Evolutionary conservation across 148 eudicot species (phyloP).

Genomic region (Polygonum maritimum): DNA sequence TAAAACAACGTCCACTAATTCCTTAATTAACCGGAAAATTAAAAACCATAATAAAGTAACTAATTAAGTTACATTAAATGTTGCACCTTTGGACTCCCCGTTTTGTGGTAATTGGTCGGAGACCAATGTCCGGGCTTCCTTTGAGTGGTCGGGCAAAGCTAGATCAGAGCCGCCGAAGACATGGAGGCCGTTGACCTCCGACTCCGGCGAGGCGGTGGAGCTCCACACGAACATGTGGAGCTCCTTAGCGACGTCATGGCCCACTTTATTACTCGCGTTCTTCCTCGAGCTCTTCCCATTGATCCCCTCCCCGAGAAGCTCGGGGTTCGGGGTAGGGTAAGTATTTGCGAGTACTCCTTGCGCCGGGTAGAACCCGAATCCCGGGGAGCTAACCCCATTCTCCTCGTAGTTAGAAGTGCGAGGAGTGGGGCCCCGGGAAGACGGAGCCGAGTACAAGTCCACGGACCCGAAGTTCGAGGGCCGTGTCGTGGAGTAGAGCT

Average conservation of each 20-base stretch:
- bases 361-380: slow-evolving; percentile 52
- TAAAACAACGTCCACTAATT: not conserved
- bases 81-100: slow-evolving; percentile 70
- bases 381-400: slow-evolving; percentile 43
- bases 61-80: not conserved
- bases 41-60: not conserved
- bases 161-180: slow-evolving; percentile 58
- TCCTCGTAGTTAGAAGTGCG: slow-evolving; percentile 78
- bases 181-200: slow-evolving; percentile 74
- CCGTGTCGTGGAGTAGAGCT: slow-evolving; percentile 71
- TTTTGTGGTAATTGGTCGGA: slow-evolving; percentile 48
- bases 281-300: slow-evolving; percentile 9
- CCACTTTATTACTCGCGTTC: slow-evolving; percentile 6
- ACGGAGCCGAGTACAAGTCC: slow-evolving; percentile 62
- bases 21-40: not conserved
- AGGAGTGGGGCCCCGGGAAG: slow-evolving; percentile 72
- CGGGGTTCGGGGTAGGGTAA: slow-evolving; percentile 52
- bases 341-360: slow-evolving; percentile 14
- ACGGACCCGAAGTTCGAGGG: slow-evolving; percentile 65
- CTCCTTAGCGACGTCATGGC: slow-evolving; percentile 60
- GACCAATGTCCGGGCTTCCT: slow-evolving; percentile 83
- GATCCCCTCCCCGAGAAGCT: slow-evolving; percentile 21
- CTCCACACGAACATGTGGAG: slow-evolving; percentile 97
- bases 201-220: slow-evolving; percentile 70
- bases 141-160: slow-evolving; percentile 73